Conservation (phyloP, 2,329 filamentous ascomycete species). For the Chaetoscypha palmicola region DNA sequence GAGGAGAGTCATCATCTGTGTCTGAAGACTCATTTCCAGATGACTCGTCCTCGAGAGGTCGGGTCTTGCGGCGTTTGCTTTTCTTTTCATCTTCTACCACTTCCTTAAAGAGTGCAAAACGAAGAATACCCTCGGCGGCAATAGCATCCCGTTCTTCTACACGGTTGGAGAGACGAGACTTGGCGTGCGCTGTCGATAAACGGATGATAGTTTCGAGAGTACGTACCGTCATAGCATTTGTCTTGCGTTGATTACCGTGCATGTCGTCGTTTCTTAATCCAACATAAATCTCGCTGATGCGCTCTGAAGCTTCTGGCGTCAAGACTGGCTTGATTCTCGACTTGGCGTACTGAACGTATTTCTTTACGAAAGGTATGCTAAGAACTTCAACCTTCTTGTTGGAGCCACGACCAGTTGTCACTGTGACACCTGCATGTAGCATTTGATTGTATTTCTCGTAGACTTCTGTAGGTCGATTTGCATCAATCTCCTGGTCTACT, state of each 20-base stretch:
- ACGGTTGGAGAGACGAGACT: conserved; percentile 76
- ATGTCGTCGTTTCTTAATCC: conserved; percentile 92
- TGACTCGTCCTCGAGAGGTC: conserved; percentile 49
- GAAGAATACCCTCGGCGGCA: conserved; percentile 80
- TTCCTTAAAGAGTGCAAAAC: conserved; percentile 97
- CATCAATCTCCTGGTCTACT: conserved; percentile 65
- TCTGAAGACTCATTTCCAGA: conserved; percentile 56
- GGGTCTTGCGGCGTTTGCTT: conserved; percentile 73
- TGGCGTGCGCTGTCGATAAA: conserved; percentile 92
- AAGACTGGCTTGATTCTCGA: conserved; percentile 81
- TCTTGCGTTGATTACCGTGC: conserved; percentile 86
- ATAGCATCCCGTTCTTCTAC: conserved; percentile 86
- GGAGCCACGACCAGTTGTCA: conserved; percentile 65
- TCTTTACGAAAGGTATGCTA: conserved; percentile 97
- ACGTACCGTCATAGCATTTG: conserved; percentile 92
- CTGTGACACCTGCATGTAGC: conserved; percentile 84
- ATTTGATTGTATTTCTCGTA: conserved; percentile 96
- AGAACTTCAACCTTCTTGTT: conserved; percentile 78
- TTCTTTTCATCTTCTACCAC: conserved; percentile 72
- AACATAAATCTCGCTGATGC: conserved; percentile 87
- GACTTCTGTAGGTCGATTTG: conserved; percentile 74
- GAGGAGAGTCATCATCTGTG: conserved; percentile 30
- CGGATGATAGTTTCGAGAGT: conserved; percentile 97
- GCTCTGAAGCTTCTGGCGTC: conserved; percentile 84
- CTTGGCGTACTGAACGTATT: conserved; percentile 98